These are phyloP conservation scores for Phialocephala sp. DNA, from an alignment of 2,329 filamentous ascomycete genomes.

Conservation along the genomic window DNA sequence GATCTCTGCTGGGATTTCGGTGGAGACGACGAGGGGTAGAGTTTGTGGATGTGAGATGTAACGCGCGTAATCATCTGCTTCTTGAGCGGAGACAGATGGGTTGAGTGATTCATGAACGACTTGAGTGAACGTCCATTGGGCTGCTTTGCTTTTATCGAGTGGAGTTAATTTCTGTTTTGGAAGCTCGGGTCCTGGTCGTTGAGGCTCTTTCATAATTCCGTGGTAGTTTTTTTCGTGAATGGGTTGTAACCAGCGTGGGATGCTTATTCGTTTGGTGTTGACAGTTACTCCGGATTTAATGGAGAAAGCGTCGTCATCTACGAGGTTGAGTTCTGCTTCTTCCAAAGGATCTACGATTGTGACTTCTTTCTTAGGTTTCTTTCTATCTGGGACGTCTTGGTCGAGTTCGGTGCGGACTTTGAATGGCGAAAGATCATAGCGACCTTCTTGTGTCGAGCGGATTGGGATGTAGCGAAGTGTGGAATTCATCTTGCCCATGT, in stretches of 20 bases:
- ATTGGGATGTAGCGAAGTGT: conserved; percentile 84
- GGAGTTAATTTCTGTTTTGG: conserved; percentile 60
- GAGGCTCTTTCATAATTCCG: conserved; percentile 63
- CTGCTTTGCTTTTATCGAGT: conserved; percentile 78
- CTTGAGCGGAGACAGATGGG: conserved; percentile 76
- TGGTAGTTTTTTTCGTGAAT: conserved; percentile 46
- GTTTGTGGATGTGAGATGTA: conserved; percentile 91
- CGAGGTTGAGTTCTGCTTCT: conserved; percentile 41
- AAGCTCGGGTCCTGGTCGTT: conserved; percentile 34
- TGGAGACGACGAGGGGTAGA: conserved; percentile 80
- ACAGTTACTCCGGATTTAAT: conserved; percentile 48
- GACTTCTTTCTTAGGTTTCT: conserved; percentile 69
- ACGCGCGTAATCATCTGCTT: conserved; percentile 84
- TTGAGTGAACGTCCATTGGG: conserved; percentile 87
- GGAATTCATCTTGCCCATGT: conserved; percentile 78
- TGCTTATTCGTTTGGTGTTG: conserved; percentile 55
- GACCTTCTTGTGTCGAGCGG: conserved; percentile 72
- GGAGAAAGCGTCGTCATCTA: conserved; percentile 52
- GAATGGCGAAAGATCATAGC: conserved; percentile 88
- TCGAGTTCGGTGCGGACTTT: conserved; percentile 72
- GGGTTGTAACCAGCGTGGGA: conserved; percentile 66
- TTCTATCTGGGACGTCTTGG: conserved; percentile 64
- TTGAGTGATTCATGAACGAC: conserved; percentile 86
- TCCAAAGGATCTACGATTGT: conserved; percentile 69
- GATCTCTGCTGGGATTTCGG: conserved; percentile 65